Evolutionary conservation across 2,329 filamentous ascomycete species (phyloP).

Genomic region (Orbilia quercus): DNA sequence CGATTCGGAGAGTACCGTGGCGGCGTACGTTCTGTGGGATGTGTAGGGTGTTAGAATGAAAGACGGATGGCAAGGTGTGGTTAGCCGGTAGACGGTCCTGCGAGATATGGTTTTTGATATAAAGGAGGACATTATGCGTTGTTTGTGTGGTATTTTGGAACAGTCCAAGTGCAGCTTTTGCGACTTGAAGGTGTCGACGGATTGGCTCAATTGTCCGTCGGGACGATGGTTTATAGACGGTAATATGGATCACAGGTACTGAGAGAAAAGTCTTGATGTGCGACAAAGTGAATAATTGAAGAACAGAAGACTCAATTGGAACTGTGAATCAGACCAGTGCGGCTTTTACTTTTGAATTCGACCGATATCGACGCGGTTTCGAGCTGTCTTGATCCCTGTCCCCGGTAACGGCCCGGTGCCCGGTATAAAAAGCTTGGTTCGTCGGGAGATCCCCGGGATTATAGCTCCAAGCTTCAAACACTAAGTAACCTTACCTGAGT

Average conservation of each 20-base stretch:
- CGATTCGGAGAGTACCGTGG: conserved; percentile 67
- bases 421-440: background rate
- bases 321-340: conserved; percentile 13
- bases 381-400: conserved; percentile 7
- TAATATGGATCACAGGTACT: background rate
- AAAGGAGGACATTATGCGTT: conserved; percentile 45
- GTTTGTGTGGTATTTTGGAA: conserved; percentile 46
- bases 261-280: background rate
- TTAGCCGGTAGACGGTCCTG: conserved; percentile 6
- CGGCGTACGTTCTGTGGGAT: conserved; percentile 58
- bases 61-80: conserved; percentile 9
- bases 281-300: background rate
- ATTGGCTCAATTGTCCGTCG: no score
- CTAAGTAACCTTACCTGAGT: no score
- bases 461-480: conserved; percentile 3
- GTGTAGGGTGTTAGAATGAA: background rate
- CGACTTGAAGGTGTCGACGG: no score
- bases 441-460: background rate
- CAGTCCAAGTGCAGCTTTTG: background rate
- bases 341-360: conserved; percentile 3
- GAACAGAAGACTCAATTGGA: conserved; percentile 12
- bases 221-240: no score
- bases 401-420: conserved; percentile 49
- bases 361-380: conserved; percentile 37
- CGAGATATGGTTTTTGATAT: conserved; percentile 46